phyloP scores from a whole-genome alignment of 495 filamentous ascomycete species.

The Tuber aestivum region DNA sequence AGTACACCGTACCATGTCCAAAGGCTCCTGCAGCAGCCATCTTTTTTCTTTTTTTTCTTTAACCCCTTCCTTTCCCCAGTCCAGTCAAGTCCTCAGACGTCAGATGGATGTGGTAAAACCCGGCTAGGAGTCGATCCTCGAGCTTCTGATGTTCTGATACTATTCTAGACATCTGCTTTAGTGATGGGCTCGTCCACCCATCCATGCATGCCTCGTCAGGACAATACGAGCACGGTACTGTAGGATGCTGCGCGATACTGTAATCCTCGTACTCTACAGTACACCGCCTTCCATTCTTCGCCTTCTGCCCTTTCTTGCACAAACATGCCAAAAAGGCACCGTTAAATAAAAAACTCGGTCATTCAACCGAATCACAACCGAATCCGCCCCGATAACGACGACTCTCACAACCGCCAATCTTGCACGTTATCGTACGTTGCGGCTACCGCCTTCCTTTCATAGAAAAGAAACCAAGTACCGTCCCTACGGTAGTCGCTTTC shows the following conservation, averaged over 20 bases:
- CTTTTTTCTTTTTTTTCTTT: background rate
- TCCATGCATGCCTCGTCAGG: background rate
- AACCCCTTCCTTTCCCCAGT: background rate
- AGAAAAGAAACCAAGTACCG: background rate
- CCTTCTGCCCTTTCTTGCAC: background rate
- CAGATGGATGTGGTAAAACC: slow-evolving; percentile 1
- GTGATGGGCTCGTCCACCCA: background rate
- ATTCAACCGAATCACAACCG: background rate
- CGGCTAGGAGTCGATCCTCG: background rate
- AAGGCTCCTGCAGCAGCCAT: background rate
- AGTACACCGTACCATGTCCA: too few relatives aligned
- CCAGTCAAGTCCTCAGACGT: background rate
- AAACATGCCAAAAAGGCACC: background rate
- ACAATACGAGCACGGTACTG: background rate
- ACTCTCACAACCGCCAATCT: background rate
- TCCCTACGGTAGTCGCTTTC: background rate
- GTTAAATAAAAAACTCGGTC: background rate
- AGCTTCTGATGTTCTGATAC: background rate
- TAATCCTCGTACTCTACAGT: background rate
- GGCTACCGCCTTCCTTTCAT: background rate
- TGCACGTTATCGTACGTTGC: background rate
- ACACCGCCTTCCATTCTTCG: background rate
- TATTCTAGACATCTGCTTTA: background rate
- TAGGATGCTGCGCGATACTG: background rate
- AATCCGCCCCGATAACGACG: background rate